phyloP scores from a whole-genome alignment of 306 rosid species.

The Vigna hirtella region DNA sequence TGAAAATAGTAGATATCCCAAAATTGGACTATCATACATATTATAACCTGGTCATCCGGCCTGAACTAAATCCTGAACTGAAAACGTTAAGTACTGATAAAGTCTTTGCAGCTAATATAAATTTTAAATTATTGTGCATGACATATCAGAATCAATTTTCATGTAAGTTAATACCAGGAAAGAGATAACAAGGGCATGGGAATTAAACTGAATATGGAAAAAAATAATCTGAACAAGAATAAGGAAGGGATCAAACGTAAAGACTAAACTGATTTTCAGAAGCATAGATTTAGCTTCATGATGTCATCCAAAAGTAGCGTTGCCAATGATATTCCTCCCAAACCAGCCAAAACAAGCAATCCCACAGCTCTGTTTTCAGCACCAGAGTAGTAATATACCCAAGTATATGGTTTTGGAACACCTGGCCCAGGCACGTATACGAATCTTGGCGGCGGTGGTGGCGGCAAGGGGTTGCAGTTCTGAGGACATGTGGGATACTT shows the following conservation, averaged over 20 bases:
- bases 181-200: constrained; percentile 31
- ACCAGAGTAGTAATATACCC: constrained; percentile 53
- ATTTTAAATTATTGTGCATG: constrained; percentile 36
- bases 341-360: constrained; percentile 46
- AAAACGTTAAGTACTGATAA: background rate
- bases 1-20: background rate
- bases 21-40: background rate
- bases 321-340: constrained; percentile 47
- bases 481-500: constrained; percentile 41
- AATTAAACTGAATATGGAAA: constrained; percentile 33
- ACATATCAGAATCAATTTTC: constrained; percentile 32
- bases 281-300: constrained; percentile 41
- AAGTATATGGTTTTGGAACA: constrained; percentile 48
- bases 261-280: constrained; percentile 33
- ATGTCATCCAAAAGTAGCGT: constrained; percentile 40
- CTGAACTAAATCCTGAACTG: background rate
- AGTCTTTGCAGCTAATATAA: background rate
- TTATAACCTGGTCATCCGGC: background rate
- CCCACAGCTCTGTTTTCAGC: constrained; percentile 45
- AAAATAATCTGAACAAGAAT: constrained; percentile 42
- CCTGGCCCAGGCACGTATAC: constrained; percentile 71
- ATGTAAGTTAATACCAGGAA: background rate
- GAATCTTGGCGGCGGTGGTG: constrained; percentile 70
- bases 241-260: constrained; percentile 34
- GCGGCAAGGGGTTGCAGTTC: constrained; percentile 42